A percentile compares a stretch with the other conserved stretches of the same genome.
Conservation (phyloP, 352 stramenopile species). For the Lagenidium giganteum region DNA sequence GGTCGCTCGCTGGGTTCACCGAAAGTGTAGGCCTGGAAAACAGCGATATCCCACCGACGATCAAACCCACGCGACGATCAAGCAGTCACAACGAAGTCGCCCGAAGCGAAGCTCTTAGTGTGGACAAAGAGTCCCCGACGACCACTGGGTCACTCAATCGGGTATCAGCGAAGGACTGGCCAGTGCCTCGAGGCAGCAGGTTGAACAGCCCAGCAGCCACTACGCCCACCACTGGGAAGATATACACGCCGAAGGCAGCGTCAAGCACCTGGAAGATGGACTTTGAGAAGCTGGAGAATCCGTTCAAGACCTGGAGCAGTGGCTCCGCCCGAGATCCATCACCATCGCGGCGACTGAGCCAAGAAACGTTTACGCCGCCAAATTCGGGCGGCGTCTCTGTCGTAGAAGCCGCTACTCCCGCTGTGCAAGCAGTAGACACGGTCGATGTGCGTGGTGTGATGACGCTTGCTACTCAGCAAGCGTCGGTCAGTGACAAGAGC, state of each 20-base stretch:
- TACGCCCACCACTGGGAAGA: background rate
- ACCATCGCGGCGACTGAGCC: constrained; percentile 33
- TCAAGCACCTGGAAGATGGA: constrained; percentile 51
- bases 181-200: constrained; percentile 5
- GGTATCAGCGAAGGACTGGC: constrained; percentile 70
- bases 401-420: constrained; percentile 4
- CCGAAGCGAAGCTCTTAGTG: constrained; percentile 14
- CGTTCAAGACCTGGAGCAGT: constrained; percentile 72
- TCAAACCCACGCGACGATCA: constrained; percentile 43
- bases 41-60: constrained; percentile 43
- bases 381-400: constrained; percentile 23
- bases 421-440: too few relatives aligned
- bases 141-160: background rate
- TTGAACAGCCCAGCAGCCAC: constrained; percentile 1
- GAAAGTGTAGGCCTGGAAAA: too few relatives aligned
- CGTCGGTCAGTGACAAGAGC: constrained; percentile 27
- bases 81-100: constrained; percentile 59
- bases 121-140: background rate
- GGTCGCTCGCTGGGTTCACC: too few relatives aligned
- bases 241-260: constrained; percentile 6
- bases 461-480: too few relatives aligned
- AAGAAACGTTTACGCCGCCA: constrained; percentile 46
- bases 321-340: constrained; percentile 15
- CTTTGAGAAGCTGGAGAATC: constrained; percentile 62
- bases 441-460: too few relatives aligned